These are phyloP conservation scores for Odonthalia washingtoniensis DNA, from an alignment of 31 red algal genomes.

Conservation along the genomic window DNA sequence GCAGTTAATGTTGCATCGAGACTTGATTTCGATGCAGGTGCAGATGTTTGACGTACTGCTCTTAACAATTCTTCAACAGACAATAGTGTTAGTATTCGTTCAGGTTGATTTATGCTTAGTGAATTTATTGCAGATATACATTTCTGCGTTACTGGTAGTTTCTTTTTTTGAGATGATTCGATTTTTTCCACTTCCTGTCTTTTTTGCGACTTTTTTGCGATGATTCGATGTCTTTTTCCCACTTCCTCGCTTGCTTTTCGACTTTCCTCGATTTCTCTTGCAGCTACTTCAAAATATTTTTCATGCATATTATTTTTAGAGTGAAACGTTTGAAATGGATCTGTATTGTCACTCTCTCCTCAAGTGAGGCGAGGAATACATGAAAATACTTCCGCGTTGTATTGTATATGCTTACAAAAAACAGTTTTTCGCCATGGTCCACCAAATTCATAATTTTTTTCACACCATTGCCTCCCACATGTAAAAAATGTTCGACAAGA, in stretches of 20 bases:
- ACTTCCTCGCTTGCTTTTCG: constrained; percentile 23
- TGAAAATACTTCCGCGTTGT: constrained; percentile 45
- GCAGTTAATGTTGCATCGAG: too few species aligned
- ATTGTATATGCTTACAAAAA: too few species aligned
- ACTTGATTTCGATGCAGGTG: too few species aligned
- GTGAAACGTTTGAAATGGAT: not conserved
- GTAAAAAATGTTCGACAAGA: too few species aligned
- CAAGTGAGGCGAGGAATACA: not conserved
- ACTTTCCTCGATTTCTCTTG: constrained; percentile 19
- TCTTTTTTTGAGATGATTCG: constrained; percentile 7
- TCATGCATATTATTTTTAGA: not conserved
- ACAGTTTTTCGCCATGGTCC: too few species aligned
- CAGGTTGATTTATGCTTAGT: not conserved
- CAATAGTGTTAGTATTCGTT: not conserved
- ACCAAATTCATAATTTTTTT: too few species aligned
- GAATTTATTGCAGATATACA: too few species aligned
- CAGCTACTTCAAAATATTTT: not conserved
- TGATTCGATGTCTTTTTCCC: too few species aligned
- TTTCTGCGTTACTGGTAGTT: not conserved
- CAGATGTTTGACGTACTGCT: constrained; percentile 47
- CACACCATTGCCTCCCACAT: too few species aligned
- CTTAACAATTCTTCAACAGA: constrained; percentile 57
- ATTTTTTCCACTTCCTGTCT: constrained; percentile 24
- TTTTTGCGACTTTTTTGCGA: constrained; percentile 32
- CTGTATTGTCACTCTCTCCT: not conserved